Base-by-base conservation (phyloP, 2,329 filamentous ascomycete genomes). In the Cordyceps fumosorosea region DNA sequence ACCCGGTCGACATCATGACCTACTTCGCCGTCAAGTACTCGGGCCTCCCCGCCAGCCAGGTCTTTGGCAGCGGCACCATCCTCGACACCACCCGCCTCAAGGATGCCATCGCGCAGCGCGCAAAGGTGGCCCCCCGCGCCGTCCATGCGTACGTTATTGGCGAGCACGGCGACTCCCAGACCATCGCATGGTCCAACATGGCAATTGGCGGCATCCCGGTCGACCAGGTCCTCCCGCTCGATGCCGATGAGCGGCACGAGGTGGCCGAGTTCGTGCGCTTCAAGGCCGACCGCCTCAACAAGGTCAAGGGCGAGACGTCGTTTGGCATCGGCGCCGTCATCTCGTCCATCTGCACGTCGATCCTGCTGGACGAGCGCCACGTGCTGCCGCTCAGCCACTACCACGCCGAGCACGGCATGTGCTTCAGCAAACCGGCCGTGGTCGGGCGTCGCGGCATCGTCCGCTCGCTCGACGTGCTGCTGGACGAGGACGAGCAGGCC, bases 1-100 rank as follows among this genome's bases (percentile, higher is more conserved):
- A 84, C 67, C 82, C 82, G 0, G 81, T 84, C 22, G 82, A 84
- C 66, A 72, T 84, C 32, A 71, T 84, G 40, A 83, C 82, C 1
- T 77, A 78, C 52, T 75, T 83, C 56, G 79, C 78, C 4, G 75
- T 76, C 37, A 72, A 78, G 52, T 68, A 80, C 18, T 79, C 79
- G 0, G 76, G 79, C 1, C 72, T 84, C 1, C 81, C 81, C 0
- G 67, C 73, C 44, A 69, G 66, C 11, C 81, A 83, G 64, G 80
- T 84, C 14, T 66, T 84, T 26, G 82, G 82, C 0, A 79, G 78
- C 3, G 82, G 81, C 12, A 84, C 82, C 0, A 80, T 78, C 65
- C 73, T 84, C 3, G 82, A 84, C 65, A 81, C 80, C 0, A 77
- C 78, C 5, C 70, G 82, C 26, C 69, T 84, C 52, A 75, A 77